Percentiles rank a stretch among this genome's conserved stretches.
Conservation (phyloP, 768 basidiomycete species). For the Zangia roseola region DNA sequence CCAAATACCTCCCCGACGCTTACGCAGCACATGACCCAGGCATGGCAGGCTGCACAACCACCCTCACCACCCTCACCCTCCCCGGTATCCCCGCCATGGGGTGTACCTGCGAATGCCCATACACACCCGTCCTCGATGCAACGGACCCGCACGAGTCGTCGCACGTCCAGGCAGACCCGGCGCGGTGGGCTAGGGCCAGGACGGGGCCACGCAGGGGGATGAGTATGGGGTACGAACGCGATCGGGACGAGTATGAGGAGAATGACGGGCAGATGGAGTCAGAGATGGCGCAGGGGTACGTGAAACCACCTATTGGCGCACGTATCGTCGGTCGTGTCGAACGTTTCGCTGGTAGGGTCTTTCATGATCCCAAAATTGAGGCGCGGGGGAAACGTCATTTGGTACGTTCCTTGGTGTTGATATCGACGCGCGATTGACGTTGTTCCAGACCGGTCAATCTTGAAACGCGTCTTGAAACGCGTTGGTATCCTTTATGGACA, state of each 20-base stretch:
- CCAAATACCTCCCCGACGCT: neutral
- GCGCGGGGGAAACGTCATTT: constrained; percentile 19
- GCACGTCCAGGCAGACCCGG: too few species aligned
- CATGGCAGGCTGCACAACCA: constrained; percentile 20
- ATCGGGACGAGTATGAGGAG: constrained; percentile 14
- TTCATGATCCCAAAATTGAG: constrained; percentile 18
- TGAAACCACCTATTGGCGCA: neutral
- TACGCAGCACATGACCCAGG: constrained; percentile 23
- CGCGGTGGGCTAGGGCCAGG: neutral
- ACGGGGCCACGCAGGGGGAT: neutral
- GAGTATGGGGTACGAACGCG: constrained; percentile 23
- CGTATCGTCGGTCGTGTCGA: constrained; percentile 16
- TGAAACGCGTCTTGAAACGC: too few species aligned
- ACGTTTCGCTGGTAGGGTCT: constrained; percentile 16
- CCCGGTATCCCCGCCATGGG: constrained; percentile 6
- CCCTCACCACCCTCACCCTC: neutral
- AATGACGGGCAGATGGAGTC: too few species aligned
- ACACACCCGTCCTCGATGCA: neutral
- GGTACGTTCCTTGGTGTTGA: constrained; percentile 1
- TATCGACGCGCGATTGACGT: too few species aligned
- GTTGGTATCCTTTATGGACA: too few species aligned
- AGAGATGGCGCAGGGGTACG: too few species aligned
- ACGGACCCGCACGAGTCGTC: too few species aligned
- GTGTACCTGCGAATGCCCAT: neutral
- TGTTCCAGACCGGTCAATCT: too few species aligned